These are phyloP conservation scores for Mortierella sp. DNA, from an alignment of 371 early-diverging fungal genomes.

Conservation along the genomic window DNA sequence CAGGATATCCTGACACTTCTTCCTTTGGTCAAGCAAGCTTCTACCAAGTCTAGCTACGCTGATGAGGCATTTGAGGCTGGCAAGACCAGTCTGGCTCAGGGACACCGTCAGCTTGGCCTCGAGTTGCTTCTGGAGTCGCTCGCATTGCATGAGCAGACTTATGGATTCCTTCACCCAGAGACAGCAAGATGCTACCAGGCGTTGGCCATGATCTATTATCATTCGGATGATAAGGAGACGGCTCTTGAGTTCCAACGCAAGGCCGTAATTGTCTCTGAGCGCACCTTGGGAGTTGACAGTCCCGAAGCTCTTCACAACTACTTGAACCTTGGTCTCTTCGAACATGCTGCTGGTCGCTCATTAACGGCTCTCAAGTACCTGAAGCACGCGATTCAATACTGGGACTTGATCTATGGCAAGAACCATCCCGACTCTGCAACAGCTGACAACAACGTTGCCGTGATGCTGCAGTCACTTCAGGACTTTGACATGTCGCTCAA, in stretches of 20 bases:
- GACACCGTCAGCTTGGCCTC: constrained; percentile 79
- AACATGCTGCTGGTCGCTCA: constrained; percentile 82
- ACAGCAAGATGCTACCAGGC: constrained; percentile 87
- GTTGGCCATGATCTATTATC: constrained; percentile 89
- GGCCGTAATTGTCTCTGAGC: constrained; percentile 87
- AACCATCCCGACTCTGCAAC: constrained; percentile 90
- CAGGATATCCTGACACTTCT: constrained; percentile 84
- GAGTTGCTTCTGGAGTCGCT: constrained; percentile 88
- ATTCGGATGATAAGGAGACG: constrained; percentile 77
- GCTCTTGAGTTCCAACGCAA: constrained; percentile 86
- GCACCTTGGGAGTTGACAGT: constrained; percentile 88
- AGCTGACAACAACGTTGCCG: constrained; percentile 86
- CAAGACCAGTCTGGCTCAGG: constrained; percentile 82
- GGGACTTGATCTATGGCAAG: constrained; percentile 82
- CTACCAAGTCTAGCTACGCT: constrained; percentile 75
- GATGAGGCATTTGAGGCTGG: constrained; percentile 93
- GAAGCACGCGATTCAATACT: constrained; percentile 82
- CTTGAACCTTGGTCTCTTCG: constrained; percentile 83
- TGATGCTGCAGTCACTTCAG: constrained; percentile 83
- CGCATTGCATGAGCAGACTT: constrained; percentile 90
- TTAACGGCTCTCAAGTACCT: constrained; percentile 82
- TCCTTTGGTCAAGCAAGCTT: constrained; percentile 86
- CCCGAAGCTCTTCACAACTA: constrained; percentile 92
- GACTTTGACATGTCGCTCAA: constrained; percentile 70
- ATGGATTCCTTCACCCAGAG: constrained; percentile 90